Base-by-base conservation (phyloP, 352 stramenopile genomes). In the Blastocystis hominis region DNA sequence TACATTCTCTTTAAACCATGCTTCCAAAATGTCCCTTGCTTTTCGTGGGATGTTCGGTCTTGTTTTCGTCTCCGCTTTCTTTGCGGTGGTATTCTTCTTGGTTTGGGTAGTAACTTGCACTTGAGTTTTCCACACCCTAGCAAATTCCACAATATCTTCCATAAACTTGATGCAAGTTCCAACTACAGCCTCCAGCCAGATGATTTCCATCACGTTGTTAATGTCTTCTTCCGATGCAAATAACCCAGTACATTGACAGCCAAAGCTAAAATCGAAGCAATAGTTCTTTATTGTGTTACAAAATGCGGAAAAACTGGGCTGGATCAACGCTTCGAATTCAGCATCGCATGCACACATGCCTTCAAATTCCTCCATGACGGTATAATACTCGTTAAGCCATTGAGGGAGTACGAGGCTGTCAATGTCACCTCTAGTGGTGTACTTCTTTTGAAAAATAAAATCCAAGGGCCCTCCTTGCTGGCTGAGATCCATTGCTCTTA, bases 1-100 rank as follows among this genome's bases (percentile, higher is more conserved):
- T 15, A 80, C 40, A 40, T 80, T 42, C 3, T 62, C 70, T 44
- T 24, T 20, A 62, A 80, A 80, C 70, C 70, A 80, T 46, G 54
- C n/a, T 24, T n/a, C 30, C 2, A 80, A 30, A 20, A 80, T 38
- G 24, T 61, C 40, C 70, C 56, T 80, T 24, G 42, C 70, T 61
- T 80, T 47, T 10, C 50, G 46, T 15, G 70, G 70, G 53, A 80
- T 62, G 40, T 80, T 80, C 1, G 70, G 70, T 36, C 70, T 17
- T 38, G 70, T 34, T 24, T 80, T 80, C 0, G 24, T 17, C 46
- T 80, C 24, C 10, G 9, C 6, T 38, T 44, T 46, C 44, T 20
- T 54, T 34, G 13, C 47, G n/a, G 5, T 38, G n/a, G 6, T 64
- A 24, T 34, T 7, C 5, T 30, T 24, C 20, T 7, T 20, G 10